Evolutionary conservation across 2,329 filamentous ascomycete genomes (phyloP), one percentile per base, ranked within the genome.

Genomic region (Curvularia sp.): DNA sequence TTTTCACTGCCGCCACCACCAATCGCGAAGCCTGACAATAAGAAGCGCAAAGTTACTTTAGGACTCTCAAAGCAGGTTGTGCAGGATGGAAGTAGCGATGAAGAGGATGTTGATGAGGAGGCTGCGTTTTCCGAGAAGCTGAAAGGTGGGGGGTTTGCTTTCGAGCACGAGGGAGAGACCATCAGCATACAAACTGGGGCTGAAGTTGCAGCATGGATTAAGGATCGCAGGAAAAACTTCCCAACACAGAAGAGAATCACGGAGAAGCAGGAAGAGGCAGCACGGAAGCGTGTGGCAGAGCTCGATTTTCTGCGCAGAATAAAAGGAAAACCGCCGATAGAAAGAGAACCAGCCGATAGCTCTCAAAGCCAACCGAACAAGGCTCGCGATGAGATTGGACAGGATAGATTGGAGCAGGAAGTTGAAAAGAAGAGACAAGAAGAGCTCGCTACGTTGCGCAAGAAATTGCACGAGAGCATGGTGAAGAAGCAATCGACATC

Each of bases 131-230:
- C 64, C 13, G 64, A 78, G 73, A 71, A 67, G 30, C 46, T 66
- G 18, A 65, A 80, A 84, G 57, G 82, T 75, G 52, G 84, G 84
- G 66, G 84, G 81, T 87, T 84, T 30, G 78, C 80, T 32, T 83
- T 89, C 61, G 83, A 85, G 55, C 85, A 86, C 66, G 80, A 82
- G 64, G 84, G 84, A n/a, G 75, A 81, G 67, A 80, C 84, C 43
- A 73, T 84, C 3, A 82, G 79, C 0, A 73, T 89, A 23, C 80
- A 81, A 53, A 82, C 81, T 6, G 74, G 83, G 15, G 85, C 86
- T 57, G 93, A 97, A 71, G 83, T 97, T 54, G 84, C 87, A 23
- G 86, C 87, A 6, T 98, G 92, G 87, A 86, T 96, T 62, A 87
- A 87, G 49, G 92, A 97, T 75, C 87, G 94, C 58, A 89, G 84